Evolutionary conservation across 805 yeast species (phyloP).

Genomic region (Candida parachauliodes): DNA sequence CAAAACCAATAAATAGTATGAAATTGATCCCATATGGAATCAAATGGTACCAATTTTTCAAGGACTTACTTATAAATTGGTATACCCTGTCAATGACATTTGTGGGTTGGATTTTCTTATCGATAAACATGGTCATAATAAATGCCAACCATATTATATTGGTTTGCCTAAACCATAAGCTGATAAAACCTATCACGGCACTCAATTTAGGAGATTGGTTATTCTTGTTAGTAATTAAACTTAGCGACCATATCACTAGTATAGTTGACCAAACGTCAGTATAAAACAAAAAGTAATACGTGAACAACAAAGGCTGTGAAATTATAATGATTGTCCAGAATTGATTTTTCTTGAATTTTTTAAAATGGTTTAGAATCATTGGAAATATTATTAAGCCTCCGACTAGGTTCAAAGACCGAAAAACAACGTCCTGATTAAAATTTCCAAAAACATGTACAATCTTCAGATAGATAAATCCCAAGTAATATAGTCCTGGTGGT

Average conservation of each 20-base stretch:
- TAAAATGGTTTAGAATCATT: conserved; percentile 25
- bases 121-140: conserved; percentile 52
- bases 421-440: conserved; percentile 14
- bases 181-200: conserved; percentile 54
- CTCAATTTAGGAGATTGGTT: conserved; percentile 27
- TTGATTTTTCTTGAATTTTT: conserved; percentile 12
- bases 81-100: conserved; percentile 8
- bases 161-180: conserved; percentile 84
- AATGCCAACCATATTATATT: conserved; percentile 83
- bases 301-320: conserved; percentile 66
- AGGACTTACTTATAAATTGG: conserved; percentile 13
- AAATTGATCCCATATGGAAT: conserved; percentile 56
- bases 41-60: conserved; percentile 19
- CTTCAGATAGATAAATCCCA: conserved; percentile 39
- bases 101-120: conserved; percentile 26
- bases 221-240: conserved; percentile 36
- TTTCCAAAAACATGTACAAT: conserved; percentile 23
- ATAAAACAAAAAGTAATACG: conserved; percentile 77
- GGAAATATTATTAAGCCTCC: conserved; percentile 63
- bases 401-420: conserved; percentile 53
- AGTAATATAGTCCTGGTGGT: conserved; percentile 83
- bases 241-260: conserved; percentile 54
- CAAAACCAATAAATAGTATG: conserved; percentile 51
- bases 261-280: conserved; percentile 93
- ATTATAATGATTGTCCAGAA: conserved; percentile 27